Conservation (phyloP, 768 basidiomycete genomes). For the Tulasnella sp. region DNA sequence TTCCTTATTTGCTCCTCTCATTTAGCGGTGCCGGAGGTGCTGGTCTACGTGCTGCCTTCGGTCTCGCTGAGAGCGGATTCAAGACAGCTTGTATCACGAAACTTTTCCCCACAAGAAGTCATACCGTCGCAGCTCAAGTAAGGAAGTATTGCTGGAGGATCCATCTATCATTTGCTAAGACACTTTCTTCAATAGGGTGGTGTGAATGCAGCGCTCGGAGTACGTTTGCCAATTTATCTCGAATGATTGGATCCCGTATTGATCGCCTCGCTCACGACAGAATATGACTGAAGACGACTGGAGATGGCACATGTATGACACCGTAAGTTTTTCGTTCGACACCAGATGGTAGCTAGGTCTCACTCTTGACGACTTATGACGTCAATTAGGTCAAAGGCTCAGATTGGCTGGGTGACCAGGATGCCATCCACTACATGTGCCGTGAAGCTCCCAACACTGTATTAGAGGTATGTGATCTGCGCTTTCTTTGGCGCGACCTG, state of each 20-base stretch:
- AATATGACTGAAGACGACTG: slow-evolving; percentile 99
- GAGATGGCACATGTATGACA: slow-evolving; percentile 99
- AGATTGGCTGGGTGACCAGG: slow-evolving; percentile 99
- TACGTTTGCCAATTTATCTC: slow-evolving; percentile 23
- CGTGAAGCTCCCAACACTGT: slow-evolving; percentile 91
- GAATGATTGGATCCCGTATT: slow-evolving; percentile 24
- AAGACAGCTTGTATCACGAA: slow-evolving; percentile 99
- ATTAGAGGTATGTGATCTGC: slow-evolving; percentile 52
- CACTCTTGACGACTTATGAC: slow-evolving; percentile 17
- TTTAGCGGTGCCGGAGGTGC: slow-evolving; percentile 92
- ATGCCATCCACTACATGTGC: slow-evolving; percentile 99
- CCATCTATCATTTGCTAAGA: background rate
- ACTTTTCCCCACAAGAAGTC: slow-evolving; percentile 95
- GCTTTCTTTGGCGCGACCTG: background rate
- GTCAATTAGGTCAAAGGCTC: slow-evolving; percentile 81
- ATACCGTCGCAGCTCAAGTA: slow-evolving; percentile 96
- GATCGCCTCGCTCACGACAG: slow-evolving; percentile 26
- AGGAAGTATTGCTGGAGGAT: background rate
- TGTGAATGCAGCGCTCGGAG: slow-evolving; percentile 94
- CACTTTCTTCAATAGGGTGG: slow-evolving; percentile 51
- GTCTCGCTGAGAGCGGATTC: slow-evolving; percentile 94
- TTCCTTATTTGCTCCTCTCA: slow-evolving; percentile 15
- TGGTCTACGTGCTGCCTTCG: slow-evolving; percentile 94
- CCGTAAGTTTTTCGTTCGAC: slow-evolving; percentile 38
- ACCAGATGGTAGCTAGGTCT: background rate